phyloP scores from a whole-genome alignment of 352 stramenopile genomes.

The Aphanomyces invadans region DNA sequence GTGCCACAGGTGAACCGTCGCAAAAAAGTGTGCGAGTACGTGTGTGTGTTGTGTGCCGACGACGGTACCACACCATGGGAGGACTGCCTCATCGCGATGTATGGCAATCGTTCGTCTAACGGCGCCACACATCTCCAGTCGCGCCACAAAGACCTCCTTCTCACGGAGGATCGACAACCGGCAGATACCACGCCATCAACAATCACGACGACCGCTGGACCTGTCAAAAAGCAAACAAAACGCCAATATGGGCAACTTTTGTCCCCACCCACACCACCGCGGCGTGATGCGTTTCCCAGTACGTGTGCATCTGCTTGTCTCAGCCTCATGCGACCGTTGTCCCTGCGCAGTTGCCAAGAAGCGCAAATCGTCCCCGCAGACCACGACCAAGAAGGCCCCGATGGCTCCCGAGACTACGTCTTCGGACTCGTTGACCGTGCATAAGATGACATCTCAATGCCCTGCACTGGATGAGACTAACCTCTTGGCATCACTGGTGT shows the following conservation, averaged over 20 bases:
- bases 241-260: neutral
- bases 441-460: neutral
- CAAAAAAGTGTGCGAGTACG: slow-evolving; percentile 9
- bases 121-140: neutral
- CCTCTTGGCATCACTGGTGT: slow-evolving; percentile 7
- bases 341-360: neutral
- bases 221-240: neutral
- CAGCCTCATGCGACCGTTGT: too few species aligned
- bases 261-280: too few species aligned
- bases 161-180: neutral
- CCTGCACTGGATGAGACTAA: slow-evolving; percentile 11
- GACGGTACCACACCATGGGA: neutral
- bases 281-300: too few species aligned
- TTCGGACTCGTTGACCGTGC: neutral
- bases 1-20: neutral
- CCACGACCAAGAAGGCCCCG: neutral
- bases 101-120: neutral
- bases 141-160: neutral
- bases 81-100: neutral
- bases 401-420: neutral
- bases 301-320: neutral
- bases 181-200: too few species aligned
- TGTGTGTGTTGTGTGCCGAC: neutral
- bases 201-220: too few species aligned
- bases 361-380: neutral